These are phyloP conservation scores for Hanseniaspora gamundiae DNA, from an alignment of 1,139 yeast species.

Conservation along the genomic window DNA sequence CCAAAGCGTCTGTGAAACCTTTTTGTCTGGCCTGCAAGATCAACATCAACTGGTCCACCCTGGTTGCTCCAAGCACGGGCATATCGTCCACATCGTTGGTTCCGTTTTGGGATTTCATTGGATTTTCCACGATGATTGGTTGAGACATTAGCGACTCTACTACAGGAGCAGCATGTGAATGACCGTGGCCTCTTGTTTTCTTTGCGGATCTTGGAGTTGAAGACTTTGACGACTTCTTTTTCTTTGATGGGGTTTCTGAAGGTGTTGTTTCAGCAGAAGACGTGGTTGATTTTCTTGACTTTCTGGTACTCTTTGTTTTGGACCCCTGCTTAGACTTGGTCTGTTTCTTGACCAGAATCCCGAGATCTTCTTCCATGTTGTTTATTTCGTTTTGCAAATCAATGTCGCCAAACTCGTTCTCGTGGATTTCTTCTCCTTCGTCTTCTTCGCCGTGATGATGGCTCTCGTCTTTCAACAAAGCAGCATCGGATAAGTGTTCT, in stretches of 20 bases:
- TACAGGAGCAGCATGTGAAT: background rate
- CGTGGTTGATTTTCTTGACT: background rate
- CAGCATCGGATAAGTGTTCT: background rate
- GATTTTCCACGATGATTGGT: slow-evolving; percentile 7
- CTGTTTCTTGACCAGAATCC: background rate
- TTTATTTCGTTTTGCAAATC: background rate
- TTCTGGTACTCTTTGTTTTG: background rate
- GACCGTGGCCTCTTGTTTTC: background rate
- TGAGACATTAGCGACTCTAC: slow-evolving; percentile 4
- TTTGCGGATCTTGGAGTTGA: background rate
- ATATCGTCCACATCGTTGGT: slow-evolving; percentile 39
- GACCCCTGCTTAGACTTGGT: background rate
- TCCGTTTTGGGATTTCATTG: slow-evolving; percentile 3
- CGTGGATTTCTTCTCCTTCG: background rate
- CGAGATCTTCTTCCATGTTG: slow-evolving; percentile 1
- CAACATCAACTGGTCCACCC: slow-evolving; percentile 80
- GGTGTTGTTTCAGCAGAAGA: background rate
- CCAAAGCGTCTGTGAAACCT: slow-evolving; percentile 25
- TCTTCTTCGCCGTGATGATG: slow-evolving; percentile 2
- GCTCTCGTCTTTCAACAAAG: background rate
- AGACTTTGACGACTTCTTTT: background rate
- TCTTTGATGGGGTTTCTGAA: background rate
- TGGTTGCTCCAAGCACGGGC: slow-evolving; percentile 72
- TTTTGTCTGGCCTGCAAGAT: slow-evolving; percentile 80
- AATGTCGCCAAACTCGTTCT: background rate